These are phyloP conservation scores for Immersiella caudata DNA, from an alignment of 495 filamentous ascomycete genomes.

Conservation along the genomic window DNA sequence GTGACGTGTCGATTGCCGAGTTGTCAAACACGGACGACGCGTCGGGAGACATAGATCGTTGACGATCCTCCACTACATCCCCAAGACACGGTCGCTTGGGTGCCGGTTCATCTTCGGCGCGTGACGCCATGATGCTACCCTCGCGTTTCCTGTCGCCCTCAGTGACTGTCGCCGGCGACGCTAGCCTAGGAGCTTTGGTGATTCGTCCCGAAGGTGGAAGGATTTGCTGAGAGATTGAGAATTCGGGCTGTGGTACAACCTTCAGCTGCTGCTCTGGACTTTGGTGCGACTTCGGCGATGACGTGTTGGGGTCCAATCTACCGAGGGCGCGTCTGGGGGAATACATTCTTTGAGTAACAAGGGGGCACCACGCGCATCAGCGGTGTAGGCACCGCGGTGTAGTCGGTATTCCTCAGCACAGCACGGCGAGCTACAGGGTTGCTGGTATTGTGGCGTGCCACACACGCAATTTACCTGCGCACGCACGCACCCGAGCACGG, in stretches of 20 bases:
- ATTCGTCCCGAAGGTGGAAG: background rate
- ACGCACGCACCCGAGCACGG: too few species aligned
- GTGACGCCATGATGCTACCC: background rate
- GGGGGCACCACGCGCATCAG: too few species aligned
- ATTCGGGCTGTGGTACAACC: background rate
- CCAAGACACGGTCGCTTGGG: background rate
- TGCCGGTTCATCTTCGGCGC: background rate
- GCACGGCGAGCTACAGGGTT: too few species aligned
- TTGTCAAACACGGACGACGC: slow-evolving; percentile 42
- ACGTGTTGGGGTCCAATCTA: slow-evolving; percentile 46
- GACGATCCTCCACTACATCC: background rate
- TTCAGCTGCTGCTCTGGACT: background rate
- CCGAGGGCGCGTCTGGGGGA: slow-evolving; percentile 54
- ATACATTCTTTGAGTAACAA: too few species aligned
- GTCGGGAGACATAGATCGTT: slow-evolving; percentile 27
- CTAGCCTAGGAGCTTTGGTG: too few species aligned
- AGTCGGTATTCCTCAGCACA: too few species aligned
- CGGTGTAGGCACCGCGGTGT: too few species aligned
- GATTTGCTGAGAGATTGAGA: background rate
- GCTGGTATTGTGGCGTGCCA: too few species aligned
- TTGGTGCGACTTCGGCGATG: slow-evolving; percentile 22
- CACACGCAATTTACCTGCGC: too few species aligned
- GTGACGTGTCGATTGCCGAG: slow-evolving; percentile 41
- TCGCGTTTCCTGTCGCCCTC: background rate
- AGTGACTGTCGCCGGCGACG: background rate